A percentile compares a stretch with the other conserved stretches of the same genome.
phyloP scores from a whole-genome alignment of 352 stramenopile genomes.

The Pythium diclinum region DNA sequence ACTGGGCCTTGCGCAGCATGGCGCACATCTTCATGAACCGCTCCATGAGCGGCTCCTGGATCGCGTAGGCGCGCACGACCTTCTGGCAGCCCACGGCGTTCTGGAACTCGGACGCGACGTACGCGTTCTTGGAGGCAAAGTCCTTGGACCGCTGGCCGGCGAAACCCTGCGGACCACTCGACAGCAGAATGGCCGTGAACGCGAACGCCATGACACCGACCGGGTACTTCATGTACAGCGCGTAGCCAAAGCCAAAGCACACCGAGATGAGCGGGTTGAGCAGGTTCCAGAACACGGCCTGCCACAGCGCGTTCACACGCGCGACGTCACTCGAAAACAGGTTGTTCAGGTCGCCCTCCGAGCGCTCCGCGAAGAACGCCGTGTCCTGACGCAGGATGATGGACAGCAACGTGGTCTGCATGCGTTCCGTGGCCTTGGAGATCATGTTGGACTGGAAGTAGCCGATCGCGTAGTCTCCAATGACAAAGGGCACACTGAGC shows the following conservation, averaged over 20 bases:
- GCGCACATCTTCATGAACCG: constrained; percentile 68
- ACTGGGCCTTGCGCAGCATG: constrained; percentile 75
- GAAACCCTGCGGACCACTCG: constrained; percentile 80
- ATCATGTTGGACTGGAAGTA: constrained; percentile 92
- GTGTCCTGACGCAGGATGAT: constrained; percentile 82
- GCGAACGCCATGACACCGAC: constrained; percentile 83
- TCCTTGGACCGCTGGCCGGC: constrained; percentile 81
- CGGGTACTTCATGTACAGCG: constrained; percentile 76
- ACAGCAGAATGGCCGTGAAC: constrained; percentile 77
- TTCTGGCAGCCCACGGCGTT: constrained; percentile 86
- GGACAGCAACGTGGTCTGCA: constrained; percentile 69
- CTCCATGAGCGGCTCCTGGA: constrained; percentile 73
- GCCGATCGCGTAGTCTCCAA: constrained; percentile 83
- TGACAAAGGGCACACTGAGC: constrained; percentile 78
- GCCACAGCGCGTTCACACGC: constrained; percentile 82
- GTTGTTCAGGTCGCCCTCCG: constrained; percentile 87
- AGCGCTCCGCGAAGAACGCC: constrained; percentile 80
- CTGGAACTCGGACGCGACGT: constrained; percentile 85
- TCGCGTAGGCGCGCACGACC: constrained; percentile 82
- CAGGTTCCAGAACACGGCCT: constrained; percentile 88
- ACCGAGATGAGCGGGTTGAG: constrained; percentile 79
- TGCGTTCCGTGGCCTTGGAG: constrained; percentile 76
- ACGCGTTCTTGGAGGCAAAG: constrained; percentile 85
- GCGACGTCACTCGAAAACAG: constrained; percentile 85
- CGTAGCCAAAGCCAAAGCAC: constrained; percentile 81